A percentile compares a stretch with the other conserved stretches of the same genome.
These are phyloP conservation scores for Takashimella tepidaria DNA, from an alignment of 1,284 basidiomycete genomes.

Conservation along the genomic window DNA sequence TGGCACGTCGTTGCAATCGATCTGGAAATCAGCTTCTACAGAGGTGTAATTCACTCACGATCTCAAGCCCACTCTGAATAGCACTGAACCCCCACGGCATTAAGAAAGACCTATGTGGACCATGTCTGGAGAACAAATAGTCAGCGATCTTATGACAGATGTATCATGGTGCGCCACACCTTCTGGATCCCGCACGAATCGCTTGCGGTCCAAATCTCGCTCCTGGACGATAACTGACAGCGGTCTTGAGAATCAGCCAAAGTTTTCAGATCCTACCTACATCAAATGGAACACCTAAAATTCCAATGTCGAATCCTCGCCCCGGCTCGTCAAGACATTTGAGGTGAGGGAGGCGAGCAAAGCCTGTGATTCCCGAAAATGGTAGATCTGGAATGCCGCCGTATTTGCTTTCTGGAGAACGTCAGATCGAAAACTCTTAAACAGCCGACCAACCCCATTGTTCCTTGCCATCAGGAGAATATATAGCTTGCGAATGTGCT, in stretches of 20 bases:
- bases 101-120: background rate
- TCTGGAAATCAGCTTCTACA: no score
- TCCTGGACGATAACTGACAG: conserved; percentile 25
- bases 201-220: conserved; percentile 46
- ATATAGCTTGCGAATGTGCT: background rate
- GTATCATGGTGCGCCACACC: background rate
- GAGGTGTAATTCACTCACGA: background rate
- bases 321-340: conserved; percentile 38
- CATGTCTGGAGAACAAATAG: no score
- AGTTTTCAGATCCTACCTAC: conserved; percentile 17
- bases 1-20: conserved; percentile 48
- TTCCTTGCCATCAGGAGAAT: background rate
- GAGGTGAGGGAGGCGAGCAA: conserved; percentile 41
- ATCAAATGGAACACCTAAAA: conserved; percentile 46
- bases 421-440: background rate
- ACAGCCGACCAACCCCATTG: background rate
- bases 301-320: conserved; percentile 48
- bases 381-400: conserved; percentile 36
- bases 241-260: conserved; percentile 9
- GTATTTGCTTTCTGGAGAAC: conserved; percentile 21
- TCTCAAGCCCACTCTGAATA: background rate
- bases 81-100: background rate
- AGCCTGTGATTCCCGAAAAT: conserved; percentile 44
- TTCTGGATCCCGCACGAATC: conserved; percentile 22
- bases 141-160: no score